These are phyloP conservation scores for Tulasnella sp. DNA, from an alignment of 768 basidiomycete species.

Conservation along the genomic window DNA sequence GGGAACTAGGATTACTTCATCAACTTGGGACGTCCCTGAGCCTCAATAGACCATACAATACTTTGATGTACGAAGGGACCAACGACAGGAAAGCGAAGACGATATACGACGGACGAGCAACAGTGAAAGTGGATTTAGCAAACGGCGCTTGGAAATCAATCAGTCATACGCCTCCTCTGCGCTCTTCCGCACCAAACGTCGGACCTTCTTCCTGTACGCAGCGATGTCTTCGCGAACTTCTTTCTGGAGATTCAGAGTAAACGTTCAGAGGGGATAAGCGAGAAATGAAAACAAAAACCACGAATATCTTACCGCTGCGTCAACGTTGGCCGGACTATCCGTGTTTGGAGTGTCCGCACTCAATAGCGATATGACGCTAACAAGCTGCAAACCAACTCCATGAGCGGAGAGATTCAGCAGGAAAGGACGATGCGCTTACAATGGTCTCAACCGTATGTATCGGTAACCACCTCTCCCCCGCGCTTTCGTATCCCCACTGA, in stretches of 20 bases:
- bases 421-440: slow-evolving; percentile 37
- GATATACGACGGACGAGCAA: no score
- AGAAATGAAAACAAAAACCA: background rate
- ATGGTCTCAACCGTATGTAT: slow-evolving; percentile 97
- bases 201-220: slow-evolving; percentile 95
- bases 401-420: background rate
- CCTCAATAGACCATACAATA: no score
- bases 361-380: slow-evolving; percentile 92
- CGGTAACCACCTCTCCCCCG: slow-evolving; percentile 94
- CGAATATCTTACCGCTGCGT: slow-evolving; percentile 52
- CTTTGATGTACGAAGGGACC: no score
- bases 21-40: no score
- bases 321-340: slow-evolving; percentile 92
- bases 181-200: slow-evolving; percentile 71
- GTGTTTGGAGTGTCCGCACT: slow-evolving; percentile 86
- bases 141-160: background rate
- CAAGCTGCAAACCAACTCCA: slow-evolving; percentile 59
- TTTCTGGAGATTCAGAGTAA: slow-evolving; percentile 19
- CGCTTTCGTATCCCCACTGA: slow-evolving; percentile 92
- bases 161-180: slow-evolving; percentile 83
- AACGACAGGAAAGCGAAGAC: no score
- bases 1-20: no score
- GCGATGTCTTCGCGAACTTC: slow-evolving; percentile 25
- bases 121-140: no score
- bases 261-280: background rate